These are phyloP conservation scores for Mycena amicta DNA, from an alignment of 768 basidiomycete genomes.

Conservation along the genomic window DNA sequence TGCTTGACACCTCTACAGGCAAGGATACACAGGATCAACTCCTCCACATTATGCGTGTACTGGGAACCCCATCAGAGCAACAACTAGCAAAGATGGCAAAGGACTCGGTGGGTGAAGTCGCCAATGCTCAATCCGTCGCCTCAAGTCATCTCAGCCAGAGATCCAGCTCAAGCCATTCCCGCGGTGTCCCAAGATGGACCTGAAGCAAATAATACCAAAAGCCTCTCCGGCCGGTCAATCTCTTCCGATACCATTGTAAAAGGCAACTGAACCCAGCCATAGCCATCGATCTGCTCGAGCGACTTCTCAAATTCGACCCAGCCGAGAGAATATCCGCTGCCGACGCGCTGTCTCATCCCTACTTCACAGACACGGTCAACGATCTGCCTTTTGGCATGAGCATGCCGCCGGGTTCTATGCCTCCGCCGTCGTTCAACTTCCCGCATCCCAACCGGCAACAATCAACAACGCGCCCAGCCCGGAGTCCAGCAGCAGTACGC, in stretches of 20 bases:
- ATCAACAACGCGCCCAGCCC: conserved; percentile 42
- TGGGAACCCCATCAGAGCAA: conserved; percentile 91
- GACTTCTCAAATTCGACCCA: conserved; percentile 95
- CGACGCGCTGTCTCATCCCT: conserved; percentile 90
- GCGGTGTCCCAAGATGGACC: conserved; percentile 81
- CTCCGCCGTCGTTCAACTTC: conserved; percentile 69
- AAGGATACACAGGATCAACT: conserved; percentile 97
- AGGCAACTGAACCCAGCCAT: not conserved
- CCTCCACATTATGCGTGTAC: conserved; percentile 95
- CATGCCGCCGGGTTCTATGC: conserved; percentile 57
- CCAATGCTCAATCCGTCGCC: not conserved
- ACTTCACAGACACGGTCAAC: conserved; percentile 69
- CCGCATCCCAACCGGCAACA: conserved; percentile 65
- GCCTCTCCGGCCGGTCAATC: conserved; percentile 77
- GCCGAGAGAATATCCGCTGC: conserved; percentile 87
- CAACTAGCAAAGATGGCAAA: conserved; percentile 85
- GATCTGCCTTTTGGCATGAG: conserved; percentile 45
- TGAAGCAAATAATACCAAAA: conserved; percentile 81
- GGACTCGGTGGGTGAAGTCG: conserved; percentile 74
- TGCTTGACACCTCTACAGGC: conserved; percentile 65
- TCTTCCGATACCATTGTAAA: not conserved
- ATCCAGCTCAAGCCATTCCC: conserved; percentile 84
- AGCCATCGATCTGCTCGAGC: conserved; percentile 93
- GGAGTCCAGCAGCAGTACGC: conserved; percentile 16
- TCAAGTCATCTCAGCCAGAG: conserved; percentile 60